Evolutionary conservation across 2,329 filamentous ascomycete species (phyloP), one percentile per base, ranked within the genome.

Genomic region (Aspergillus ochraceus): DNA sequence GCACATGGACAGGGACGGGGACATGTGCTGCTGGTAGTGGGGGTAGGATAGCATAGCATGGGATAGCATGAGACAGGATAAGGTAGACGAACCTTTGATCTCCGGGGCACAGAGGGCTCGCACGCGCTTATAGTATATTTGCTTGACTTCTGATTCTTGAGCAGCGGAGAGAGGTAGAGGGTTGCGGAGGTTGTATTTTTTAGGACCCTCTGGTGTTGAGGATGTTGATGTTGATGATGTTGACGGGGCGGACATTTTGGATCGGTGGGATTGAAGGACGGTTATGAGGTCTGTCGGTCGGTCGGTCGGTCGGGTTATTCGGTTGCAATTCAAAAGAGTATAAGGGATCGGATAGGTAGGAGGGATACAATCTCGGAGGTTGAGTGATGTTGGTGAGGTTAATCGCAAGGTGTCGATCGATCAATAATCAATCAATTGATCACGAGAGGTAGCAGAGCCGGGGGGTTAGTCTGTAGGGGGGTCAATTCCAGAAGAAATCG

Each of bases 131-230:
- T 94, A 87, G 76, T 90, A 96, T 10, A 95, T 79, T 67, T 92
- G 89, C 68, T 90, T 86, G 58, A 96, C 90, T 77, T 95, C 90
- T 4, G 86, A 82, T 81, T 96, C 91, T 76, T 96, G 91, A 22
- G 87, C 84, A 11, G 91, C 86, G 26, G 91, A 93, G 59, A 97
- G 83, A 29, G 93, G 93, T 49, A 96, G 80, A 17, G 93, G 93
- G 71, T 94, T 95, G 67, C 86, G 85, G 52, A 80, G 73, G 63
- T 80, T 74, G 69, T 71, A 79, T 67, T 70, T 60, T 47, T 42
- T 42, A 4, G 36, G 36, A 6, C 4, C 12, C 6, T 42, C 12
- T n/a, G 47, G 47, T n/a, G 4, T 10, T 12, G 51, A n/a, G 6
- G 39, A 20, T 4, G 47, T n/a, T 42, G 11, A 17, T 24, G 51